Percentiles rank a stretch among this genome's conserved stretches.
phyloP scores from a whole-genome alignment of 345 rosid species.

The Cardamine chenopodiifolia region DNA sequence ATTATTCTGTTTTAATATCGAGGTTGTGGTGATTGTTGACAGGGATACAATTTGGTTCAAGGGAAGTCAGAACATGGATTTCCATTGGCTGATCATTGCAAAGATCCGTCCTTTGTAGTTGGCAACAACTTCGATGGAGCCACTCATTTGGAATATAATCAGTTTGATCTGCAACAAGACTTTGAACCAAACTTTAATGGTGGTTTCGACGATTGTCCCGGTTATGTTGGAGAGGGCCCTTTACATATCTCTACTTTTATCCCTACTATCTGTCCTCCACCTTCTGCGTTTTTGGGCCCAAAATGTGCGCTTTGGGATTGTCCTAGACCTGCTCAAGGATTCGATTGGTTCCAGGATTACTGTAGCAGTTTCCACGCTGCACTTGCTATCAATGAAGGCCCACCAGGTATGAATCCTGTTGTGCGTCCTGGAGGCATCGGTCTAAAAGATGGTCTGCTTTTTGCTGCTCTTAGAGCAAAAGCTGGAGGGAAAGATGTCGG shows the following conservation, averaged over 20 bases:
- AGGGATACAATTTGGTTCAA: slow-evolving; percentile 62
- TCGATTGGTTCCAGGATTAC: slow-evolving; percentile 83
- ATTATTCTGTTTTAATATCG: background rate
- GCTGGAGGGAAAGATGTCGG: slow-evolving; percentile 89
- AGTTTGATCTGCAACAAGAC: slow-evolving; percentile 69
- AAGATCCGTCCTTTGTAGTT: slow-evolving; percentile 51
- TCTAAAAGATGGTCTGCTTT: slow-evolving; percentile 84
- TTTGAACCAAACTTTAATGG: slow-evolving; percentile 63
- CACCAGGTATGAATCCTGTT: slow-evolving; percentile 89
- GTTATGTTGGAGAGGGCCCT: slow-evolving; percentile 58
- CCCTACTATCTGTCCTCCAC: slow-evolving; percentile 75
- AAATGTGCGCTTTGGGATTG: slow-evolving; percentile 99
- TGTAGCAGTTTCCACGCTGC: slow-evolving; percentile 93
- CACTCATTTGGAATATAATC: slow-evolving; percentile 59
- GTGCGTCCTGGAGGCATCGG: slow-evolving; percentile 91
- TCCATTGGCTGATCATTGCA: slow-evolving; percentile 58
- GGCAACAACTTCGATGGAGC: slow-evolving; percentile 53
- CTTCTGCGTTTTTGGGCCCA: slow-evolving; percentile 95
- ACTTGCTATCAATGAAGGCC: slow-evolving; percentile 86
- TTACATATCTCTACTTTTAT: slow-evolving; percentile 59
- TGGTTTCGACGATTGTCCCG: slow-evolving; percentile 50
- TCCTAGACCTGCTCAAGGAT: slow-evolving; percentile 90
- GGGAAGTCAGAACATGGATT: slow-evolving; percentile 63
- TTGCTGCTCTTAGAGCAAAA: slow-evolving; percentile 85
- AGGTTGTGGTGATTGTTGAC: slow-evolving; percentile 31